Conservation (phyloP, 2,329 filamentous ascomycete genomes). For the Intubia oerlemansii region DNA sequence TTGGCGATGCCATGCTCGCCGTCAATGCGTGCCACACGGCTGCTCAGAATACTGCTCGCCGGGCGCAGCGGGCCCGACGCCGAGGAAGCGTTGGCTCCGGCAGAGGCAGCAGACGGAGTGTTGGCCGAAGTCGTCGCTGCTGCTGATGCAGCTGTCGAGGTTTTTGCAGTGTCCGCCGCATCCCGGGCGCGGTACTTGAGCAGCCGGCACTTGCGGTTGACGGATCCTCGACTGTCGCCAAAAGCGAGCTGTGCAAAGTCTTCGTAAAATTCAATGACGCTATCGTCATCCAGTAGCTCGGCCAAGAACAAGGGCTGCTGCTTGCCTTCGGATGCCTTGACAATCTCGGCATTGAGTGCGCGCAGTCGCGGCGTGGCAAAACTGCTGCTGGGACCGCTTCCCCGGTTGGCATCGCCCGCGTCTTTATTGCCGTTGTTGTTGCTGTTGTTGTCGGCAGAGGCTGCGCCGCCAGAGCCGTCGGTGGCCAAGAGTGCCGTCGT, state of each 20-base stretch:
- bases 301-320: constrained; percentile 73
- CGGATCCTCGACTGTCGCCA: constrained; percentile 69
- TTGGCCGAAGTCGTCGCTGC: background rate
- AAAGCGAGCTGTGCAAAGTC: constrained; percentile 88
- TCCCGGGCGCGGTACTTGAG: constrained; percentile 76
- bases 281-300: constrained; percentile 83
- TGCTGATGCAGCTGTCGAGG: constrained; percentile 9
- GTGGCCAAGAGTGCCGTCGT: too few relatives aligned
- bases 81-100: too few relatives aligned
- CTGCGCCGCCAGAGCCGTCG: background rate
- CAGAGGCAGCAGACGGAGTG: too few relatives aligned
- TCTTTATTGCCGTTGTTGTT: constrained; percentile 19
- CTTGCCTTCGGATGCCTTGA: constrained; percentile 22
- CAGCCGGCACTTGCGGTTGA: constrained; percentile 65
- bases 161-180: constrained; percentile 17
- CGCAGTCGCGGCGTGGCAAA: constrained; percentile 29
- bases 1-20: constrained; percentile 62
- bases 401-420: background rate
- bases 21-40: constrained; percentile 38
- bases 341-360: constrained; percentile 12
- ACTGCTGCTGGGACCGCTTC: constrained; percentile 9
- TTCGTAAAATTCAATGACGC: constrained; percentile 85
- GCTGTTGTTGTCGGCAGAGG: constrained; percentile 5
- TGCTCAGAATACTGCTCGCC: constrained; percentile 30
- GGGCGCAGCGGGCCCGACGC: constrained; percentile 10